Evolutionary conservation across 2,329 filamentous ascomycete genomes (phyloP).

Genomic region (Cercospora zeae-maydis): DNA sequence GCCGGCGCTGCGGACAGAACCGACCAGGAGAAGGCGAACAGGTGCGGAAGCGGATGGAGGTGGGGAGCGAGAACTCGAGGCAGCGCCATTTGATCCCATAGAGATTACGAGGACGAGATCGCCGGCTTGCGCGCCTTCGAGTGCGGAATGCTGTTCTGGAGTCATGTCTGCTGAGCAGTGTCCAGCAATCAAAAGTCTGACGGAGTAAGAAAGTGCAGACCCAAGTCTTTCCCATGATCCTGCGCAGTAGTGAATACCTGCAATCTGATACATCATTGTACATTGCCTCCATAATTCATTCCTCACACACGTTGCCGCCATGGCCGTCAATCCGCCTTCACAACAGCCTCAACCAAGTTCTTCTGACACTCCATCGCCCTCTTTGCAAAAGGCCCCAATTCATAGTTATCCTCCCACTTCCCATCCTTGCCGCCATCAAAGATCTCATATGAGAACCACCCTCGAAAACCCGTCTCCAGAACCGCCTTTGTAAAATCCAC

Average conservation of each 20-base stretch:
- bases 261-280: neutral
- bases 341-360: conserved; percentile 39
- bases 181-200: neutral
- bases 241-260: neutral
- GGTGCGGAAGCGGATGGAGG: neutral
- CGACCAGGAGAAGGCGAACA: conserved; percentile 3
- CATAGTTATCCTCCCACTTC: conserved; percentile 49
- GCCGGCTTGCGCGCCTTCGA: neutral
- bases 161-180: neutral
- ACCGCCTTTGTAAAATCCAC: conserved; percentile 63
- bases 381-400: conserved; percentile 41
- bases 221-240: neutral
- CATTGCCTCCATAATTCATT: neutral
- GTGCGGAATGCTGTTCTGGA: neutral
- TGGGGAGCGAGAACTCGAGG: neutral
- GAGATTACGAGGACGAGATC: neutral
- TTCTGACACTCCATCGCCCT: conserved; percentile 32
- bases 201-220: no score
- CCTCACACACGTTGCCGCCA: neutral
- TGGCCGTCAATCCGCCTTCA: neutral
- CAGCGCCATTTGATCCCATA: neutral
- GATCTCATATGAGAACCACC: conserved; percentile 67
- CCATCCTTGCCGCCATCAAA: conserved; percentile 61
- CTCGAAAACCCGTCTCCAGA: conserved; percentile 62
- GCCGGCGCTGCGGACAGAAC: neutral